phyloP scores from a whole-genome alignment of 139 green algal species.

The Ostreobium quekettii region DNA sequence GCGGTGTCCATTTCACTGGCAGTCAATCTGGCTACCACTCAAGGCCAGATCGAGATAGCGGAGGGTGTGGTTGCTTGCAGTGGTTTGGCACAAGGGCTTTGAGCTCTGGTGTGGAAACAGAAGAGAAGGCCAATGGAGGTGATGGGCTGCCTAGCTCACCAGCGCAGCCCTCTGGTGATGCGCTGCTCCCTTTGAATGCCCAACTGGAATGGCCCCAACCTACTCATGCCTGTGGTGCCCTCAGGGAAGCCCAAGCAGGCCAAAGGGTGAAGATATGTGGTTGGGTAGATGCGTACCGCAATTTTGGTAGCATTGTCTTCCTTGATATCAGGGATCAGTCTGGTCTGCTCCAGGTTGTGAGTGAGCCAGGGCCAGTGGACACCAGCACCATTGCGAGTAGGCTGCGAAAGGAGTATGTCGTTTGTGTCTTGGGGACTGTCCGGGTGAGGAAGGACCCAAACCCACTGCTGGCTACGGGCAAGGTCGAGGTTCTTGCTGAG shows the following conservation, averaged over 20 bases:
- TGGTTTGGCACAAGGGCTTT: no score
- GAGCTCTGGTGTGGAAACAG: no score
- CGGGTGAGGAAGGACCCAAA: slow-evolving; percentile 73
- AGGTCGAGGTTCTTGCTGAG: slow-evolving; percentile 55
- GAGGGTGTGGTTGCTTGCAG: no score
- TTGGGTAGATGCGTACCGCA: slow-evolving; percentile 89
- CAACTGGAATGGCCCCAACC: slow-evolving; percentile 48
- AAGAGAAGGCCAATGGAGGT: no score
- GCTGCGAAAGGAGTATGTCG: slow-evolving; percentile 82
- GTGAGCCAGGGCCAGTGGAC: slow-evolving; percentile 39
- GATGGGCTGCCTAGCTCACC: no score
- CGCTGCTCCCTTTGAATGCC: slow-evolving; percentile 11
- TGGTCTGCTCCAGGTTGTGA: slow-evolving; percentile 83
- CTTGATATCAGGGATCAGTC: slow-evolving; percentile 87
- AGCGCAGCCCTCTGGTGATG: no score
- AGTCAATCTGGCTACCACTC: no score
- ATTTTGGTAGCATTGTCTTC: slow-evolving; percentile 89
- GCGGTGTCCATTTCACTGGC: no score
- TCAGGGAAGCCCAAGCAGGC: slow-evolving; percentile 43
- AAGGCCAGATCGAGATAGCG: no score
- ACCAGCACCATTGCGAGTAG: slow-evolving; percentile 43
- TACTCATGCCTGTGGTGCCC: slow-evolving; percentile 40
- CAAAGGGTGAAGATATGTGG: slow-evolving; percentile 73
- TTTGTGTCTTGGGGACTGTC: slow-evolving; percentile 67
- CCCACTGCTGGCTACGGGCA: slow-evolving; percentile 72